Evolutionary conservation across 2,329 filamentous ascomycete species (phyloP), one percentile per base, ranked within the genome.

Genomic region (Cordyceps tenuipes): DNA sequence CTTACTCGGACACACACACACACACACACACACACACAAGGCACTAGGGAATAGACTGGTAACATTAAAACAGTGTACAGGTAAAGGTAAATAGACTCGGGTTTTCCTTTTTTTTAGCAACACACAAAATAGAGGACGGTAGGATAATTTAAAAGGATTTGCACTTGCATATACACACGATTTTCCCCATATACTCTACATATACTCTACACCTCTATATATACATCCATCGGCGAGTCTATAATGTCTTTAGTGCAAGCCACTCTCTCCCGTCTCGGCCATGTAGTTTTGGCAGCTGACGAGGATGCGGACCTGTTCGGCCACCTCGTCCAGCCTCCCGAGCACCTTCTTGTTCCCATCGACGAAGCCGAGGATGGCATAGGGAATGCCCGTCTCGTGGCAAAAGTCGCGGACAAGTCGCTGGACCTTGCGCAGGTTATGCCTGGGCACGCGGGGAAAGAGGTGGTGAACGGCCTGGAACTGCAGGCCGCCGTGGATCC

Each of bases 401-500:
- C 83, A 87, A 65, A 88, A 89, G 48, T 84, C 79, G 66, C 76
- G 79, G 1, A 87, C 84, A 48, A 86, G 68, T 61, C 71, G 75
- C 72, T 89, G 86, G 2, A 80, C 78, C 63, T 75, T 73, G 57
- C 87, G 77, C 10, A 89, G 72, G 69, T 89, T 89, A 70, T 89
- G 87, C 26, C 86, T 74, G 1, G 87, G 87, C 57, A 89, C 77
- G 5, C 87, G 78, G 3, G 87, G 86, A 67, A 85, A 89, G 12
- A 89, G 71, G 65, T 90, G 86, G 70, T 90, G 86, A 2, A 89
- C 80, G 7, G 82, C 85, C 71, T 89, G 87, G 72, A 89, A 90
- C 72, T 89, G 87, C 31, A 90, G 75, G 1, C 87, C 87, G 53
- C 87, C 87, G 69, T 90, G 86, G 68, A 88, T 78, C 65, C 85